A percentile compares a stretch with the other conserved stretches of the same genome.
These are phyloP conservation scores for Didymella sp. DNA, from an alignment of 2,329 filamentous ascomycete species.

Conservation along the genomic window DNA sequence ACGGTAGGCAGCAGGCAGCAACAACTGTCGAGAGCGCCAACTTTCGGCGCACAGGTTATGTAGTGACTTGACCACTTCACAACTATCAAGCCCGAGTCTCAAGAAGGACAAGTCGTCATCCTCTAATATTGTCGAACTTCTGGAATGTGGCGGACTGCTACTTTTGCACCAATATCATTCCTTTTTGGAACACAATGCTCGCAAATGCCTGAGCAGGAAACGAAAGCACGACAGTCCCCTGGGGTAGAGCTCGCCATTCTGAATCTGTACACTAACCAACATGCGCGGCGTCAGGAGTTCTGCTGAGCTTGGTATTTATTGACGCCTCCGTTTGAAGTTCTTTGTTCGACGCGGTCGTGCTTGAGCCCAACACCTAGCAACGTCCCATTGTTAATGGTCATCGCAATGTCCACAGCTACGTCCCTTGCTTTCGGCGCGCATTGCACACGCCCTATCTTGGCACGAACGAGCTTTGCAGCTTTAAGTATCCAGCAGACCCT, in stretches of 20 bases:
- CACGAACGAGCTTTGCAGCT: background rate
- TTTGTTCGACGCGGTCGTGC: background rate
- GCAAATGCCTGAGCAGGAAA: background rate
- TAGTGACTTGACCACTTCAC: too few relatives aligned
- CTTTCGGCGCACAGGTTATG: background rate
- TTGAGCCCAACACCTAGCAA: background rate
- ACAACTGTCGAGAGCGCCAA: background rate
- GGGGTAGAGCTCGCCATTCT: background rate
- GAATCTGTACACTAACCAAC: too few relatives aligned
- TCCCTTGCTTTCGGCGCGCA: conserved; percentile 11
- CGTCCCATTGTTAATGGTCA: background rate
- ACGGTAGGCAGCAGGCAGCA: background rate
- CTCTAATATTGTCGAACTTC: background rate
- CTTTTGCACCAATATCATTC: background rate
- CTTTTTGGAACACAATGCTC: background rate
- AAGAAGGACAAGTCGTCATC: background rate
- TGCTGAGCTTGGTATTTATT: background rate
- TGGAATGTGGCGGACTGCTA: background rate
- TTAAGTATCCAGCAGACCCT: background rate
- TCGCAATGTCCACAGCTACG: background rate
- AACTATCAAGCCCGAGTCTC: too few relatives aligned
- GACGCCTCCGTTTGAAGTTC: background rate
- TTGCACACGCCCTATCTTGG: background rate
- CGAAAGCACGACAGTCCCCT: background rate
- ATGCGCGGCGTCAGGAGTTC: background rate